Conservation (phyloP, 345 rosid species). For the Excoecaria cochinchinensis region DNA sequence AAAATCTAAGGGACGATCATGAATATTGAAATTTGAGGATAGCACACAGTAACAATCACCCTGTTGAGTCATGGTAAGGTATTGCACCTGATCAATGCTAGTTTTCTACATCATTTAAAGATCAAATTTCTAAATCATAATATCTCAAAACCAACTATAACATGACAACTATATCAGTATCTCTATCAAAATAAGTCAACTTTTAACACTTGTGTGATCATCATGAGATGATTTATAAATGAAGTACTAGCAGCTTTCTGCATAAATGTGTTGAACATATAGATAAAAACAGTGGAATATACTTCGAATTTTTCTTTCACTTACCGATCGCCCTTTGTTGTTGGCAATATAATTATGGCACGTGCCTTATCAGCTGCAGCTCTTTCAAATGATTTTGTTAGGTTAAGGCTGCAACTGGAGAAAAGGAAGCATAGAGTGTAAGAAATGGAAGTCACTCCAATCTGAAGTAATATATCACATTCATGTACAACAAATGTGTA, state of each 20-base stretch:
- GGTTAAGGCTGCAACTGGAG: slow-evolving; percentile 88
- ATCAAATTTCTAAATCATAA: not conserved
- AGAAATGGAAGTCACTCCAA: slow-evolving; percentile 12
- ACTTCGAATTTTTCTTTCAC: slow-evolving; percentile 14
- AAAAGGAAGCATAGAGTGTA: slow-evolving; percentile 27
- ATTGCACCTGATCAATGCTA: not conserved
- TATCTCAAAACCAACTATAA: not conserved
- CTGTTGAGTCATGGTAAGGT: not conserved
- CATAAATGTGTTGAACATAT: not conserved
- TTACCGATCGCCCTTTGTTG: slow-evolving; percentile 71
- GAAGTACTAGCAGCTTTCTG: not conserved
- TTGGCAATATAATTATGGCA: slow-evolving; percentile 84
- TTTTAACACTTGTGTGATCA: not conserved
- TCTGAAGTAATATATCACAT: slow-evolving; percentile 7
- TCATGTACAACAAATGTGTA: slow-evolving; percentile 11
- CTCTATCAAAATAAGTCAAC: not conserved
- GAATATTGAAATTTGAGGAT: not conserved
- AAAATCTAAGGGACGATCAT: no score
- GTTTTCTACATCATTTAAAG: not conserved
- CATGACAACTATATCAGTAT: not conserved
- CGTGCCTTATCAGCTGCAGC: slow-evolving; percentile 88
- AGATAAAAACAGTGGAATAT: slow-evolving; percentile 6
- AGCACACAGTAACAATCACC: not conserved
- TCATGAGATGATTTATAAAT: slow-evolving; percentile 9
- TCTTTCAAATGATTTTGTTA: slow-evolving; percentile 85